These are phyloP conservation scores for Cladosporium colombiae DNA, from an alignment of 2,329 filamentous ascomycete species.

Conservation along the genomic window DNA sequence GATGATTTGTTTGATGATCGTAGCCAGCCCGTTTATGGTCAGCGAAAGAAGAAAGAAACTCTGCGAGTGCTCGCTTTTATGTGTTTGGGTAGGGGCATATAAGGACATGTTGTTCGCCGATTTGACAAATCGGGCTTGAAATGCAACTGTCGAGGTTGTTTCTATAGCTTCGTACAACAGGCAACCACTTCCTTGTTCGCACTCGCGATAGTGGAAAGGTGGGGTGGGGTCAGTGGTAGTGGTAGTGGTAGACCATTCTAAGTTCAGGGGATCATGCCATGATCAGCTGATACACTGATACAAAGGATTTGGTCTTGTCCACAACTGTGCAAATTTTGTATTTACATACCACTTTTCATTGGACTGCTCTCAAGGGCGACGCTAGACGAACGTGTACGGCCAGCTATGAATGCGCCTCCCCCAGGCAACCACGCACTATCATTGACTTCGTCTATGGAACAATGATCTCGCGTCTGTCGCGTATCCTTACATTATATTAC, in stretches of 20 bases:
- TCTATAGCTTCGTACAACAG: not conserved
- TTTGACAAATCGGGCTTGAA: too few relatives aligned
- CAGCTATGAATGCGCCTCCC: not conserved
- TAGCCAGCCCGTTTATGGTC: not conserved
- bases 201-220: not conserved
- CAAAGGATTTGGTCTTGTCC: not conserved
- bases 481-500: slow-evolving; percentile 40
- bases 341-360: not conserved
- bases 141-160: not conserved
- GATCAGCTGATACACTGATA: not conserved
- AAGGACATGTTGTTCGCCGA: not conserved
- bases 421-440: not conserved
- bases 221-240: not conserved
- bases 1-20: not conserved
- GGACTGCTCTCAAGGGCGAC: not conserved
- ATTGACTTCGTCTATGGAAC: not conserved
- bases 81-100: not conserved
- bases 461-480: not conserved
- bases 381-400: not conserved
- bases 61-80: not conserved
- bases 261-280: not conserved
- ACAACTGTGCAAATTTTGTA: not conserved
- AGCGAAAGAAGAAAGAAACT: not conserved
- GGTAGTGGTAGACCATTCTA: not conserved
- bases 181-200: not conserved